These are phyloP conservation scores for Aspergillus candidus DNA, from an alignment of 2,329 filamentous ascomycete genomes.

Conservation along the genomic window DNA sequence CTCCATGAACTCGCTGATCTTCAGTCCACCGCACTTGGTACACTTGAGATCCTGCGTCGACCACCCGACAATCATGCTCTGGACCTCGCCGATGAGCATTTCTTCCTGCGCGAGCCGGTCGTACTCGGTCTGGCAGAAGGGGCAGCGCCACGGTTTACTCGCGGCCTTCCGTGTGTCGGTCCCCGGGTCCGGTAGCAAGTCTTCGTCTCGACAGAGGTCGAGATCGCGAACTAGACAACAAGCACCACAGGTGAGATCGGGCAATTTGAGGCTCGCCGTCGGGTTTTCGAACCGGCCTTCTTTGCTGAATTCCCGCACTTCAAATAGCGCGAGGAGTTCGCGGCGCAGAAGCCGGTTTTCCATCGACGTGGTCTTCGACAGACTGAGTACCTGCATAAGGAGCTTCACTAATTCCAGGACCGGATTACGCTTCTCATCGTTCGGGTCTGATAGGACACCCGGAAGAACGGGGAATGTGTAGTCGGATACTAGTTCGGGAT, in stretches of 20 bases:
- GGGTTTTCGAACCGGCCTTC: slow-evolving; percentile 88
- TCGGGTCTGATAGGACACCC: slow-evolving; percentile 38
- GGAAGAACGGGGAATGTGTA: slow-evolving; percentile 77
- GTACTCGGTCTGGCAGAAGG: slow-evolving; percentile 68
- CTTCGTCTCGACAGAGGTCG: slow-evolving; percentile 85
- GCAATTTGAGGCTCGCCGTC: slow-evolving; percentile 64
- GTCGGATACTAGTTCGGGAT: slow-evolving; percentile 79
- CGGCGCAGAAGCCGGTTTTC: slow-evolving; percentile 85
- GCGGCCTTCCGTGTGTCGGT: slow-evolving; percentile 24
- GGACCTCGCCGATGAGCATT: slow-evolving; percentile 67
- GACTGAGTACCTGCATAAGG: slow-evolving; percentile 82
- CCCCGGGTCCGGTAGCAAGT: slow-evolving; percentile 57
- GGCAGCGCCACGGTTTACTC: slow-evolving; percentile 63
- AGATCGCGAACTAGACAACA: slow-evolving; percentile 86
- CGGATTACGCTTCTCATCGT: slow-evolving; percentile 62
- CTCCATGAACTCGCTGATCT: slow-evolving; percentile 91
- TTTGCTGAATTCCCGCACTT: slow-evolving; percentile 86
- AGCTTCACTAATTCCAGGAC: slow-evolving; percentile 86
- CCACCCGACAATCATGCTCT: slow-evolving; percentile 73
- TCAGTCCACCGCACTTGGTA: slow-evolving; percentile 58
- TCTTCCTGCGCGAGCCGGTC: slow-evolving; percentile 81
- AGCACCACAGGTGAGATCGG: slow-evolving; percentile 76
- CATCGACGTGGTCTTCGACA: slow-evolving; percentile 84
- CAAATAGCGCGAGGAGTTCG: slow-evolving; percentile 82
- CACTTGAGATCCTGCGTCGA: slow-evolving; percentile 86